Conservation (phyloP, 78 protist genomes). For the Planoprotostelium fungivorum region DNA sequence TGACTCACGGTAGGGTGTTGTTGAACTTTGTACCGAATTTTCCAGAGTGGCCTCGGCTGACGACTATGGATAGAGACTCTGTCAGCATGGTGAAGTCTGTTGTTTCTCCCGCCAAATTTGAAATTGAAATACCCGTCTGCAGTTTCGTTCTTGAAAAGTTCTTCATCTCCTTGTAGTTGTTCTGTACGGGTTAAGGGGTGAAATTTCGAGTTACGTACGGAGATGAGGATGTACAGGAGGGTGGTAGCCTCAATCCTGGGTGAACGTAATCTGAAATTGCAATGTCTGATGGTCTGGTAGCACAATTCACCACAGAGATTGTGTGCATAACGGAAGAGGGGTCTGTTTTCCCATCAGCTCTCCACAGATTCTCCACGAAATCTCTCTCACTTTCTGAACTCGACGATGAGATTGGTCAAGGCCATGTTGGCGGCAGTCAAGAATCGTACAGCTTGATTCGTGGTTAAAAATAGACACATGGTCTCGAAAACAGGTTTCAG, state of each 20-base stretch:
- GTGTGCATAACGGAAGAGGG: neutral
- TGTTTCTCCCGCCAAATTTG: constrained; percentile 27
- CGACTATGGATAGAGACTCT: neutral
- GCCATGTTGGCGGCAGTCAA: neutral
- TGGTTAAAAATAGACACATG: neutral
- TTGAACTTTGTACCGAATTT: neutral
- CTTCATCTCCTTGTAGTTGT: constrained; percentile 22
- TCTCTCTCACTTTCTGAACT: neutral
- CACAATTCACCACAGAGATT: neutral
- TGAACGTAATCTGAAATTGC: neutral
- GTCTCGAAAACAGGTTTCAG: neutral
- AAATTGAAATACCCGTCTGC: constrained; percentile 45
- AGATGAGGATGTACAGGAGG: constrained; percentile 23
- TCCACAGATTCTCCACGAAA: too few species aligned
- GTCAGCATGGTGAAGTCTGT: neutral
- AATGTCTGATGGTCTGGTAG: neutral
- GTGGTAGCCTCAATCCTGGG: constrained; percentile 18
- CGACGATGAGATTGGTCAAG: neutral
- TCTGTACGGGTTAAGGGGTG: neutral
- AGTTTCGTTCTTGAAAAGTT: constrained; percentile 56
- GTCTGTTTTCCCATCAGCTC: neutral
- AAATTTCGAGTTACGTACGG: neutral
- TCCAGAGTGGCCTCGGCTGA: neutral
- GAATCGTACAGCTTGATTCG: neutral
- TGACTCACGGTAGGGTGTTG: neutral